Evolutionary conservation across 495 filamentous ascomycete species (phyloP).

Genomic region (Aeminium ludgeri): DNA sequence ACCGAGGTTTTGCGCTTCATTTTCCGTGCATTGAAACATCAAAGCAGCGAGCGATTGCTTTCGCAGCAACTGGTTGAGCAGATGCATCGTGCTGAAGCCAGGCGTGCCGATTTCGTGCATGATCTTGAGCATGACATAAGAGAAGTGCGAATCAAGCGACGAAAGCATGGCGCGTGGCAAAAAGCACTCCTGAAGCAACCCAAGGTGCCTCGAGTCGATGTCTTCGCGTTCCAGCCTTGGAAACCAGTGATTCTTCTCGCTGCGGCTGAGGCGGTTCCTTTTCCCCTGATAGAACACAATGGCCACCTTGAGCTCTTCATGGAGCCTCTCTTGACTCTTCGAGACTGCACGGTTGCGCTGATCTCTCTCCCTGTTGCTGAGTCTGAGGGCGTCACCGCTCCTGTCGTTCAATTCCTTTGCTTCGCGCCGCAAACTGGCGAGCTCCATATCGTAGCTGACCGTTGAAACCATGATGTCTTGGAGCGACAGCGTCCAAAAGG

Average conservation of each 20-base stretch:
- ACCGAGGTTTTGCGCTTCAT: slow-evolving; percentile 80
- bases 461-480: slow-evolving; percentile 61
- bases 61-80: slow-evolving; percentile 72
- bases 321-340: slow-evolving; percentile 43
- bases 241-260: slow-evolving; percentile 70
- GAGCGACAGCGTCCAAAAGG: slow-evolving; percentile 82
- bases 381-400: slow-evolving; percentile 48
- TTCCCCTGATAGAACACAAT: slow-evolving; percentile 46
- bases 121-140: slow-evolving; percentile 66
- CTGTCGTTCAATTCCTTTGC: slow-evolving; percentile 48
- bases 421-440: slow-evolving; percentile 41
- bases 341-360: slow-evolving; percentile 41
- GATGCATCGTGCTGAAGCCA: slow-evolving; percentile 70
- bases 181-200: slow-evolving; percentile 76
- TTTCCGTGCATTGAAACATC: slow-evolving; percentile 72
- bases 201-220: slow-evolving; percentile 39
- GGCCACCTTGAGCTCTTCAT: slow-evolving; percentile 51
- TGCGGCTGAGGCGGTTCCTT: slow-evolving; percentile 42
- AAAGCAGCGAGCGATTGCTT: slow-evolving; percentile 60
- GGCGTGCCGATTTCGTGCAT: slow-evolving; percentile 67
- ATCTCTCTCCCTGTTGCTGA: slow-evolving; percentile 46
- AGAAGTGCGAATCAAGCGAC: slow-evolving; percentile 70
- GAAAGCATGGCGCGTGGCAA: slow-evolving; percentile 73
- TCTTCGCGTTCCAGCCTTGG: slow-evolving; percentile 43
- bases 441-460: slow-evolving; percentile 57